Conservation (phyloP, 2,329 filamentous ascomycete species). For the Dothistroma septosporum region DNA sequence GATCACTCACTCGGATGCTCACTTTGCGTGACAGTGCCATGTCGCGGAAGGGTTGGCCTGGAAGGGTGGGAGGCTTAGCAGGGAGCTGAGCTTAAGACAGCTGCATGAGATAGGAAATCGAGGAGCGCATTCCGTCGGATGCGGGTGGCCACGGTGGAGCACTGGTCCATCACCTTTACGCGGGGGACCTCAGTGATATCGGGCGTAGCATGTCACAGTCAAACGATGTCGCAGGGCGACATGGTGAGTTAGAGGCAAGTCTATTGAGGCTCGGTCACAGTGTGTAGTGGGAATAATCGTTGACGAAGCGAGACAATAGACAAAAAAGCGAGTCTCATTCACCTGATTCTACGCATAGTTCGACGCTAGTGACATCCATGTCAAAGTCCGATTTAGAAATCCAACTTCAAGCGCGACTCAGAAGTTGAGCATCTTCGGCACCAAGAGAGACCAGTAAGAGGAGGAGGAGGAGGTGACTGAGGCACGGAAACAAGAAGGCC, state of each 20-base stretch:
- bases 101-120: not conserved
- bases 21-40: not conserved
- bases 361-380: not conserved
- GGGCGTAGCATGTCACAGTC: not conserved
- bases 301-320: not conserved
- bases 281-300: not conserved
- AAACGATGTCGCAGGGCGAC: not conserved
- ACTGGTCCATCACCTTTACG: not conserved
- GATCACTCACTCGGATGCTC: not conserved
- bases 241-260: not conserved
- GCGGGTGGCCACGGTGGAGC: not conserved
- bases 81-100: not conserved
- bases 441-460: not conserved
- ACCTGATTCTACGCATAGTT: not conserved
- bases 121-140: too few species aligned
- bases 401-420: not conserved
- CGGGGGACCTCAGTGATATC: too few species aligned
- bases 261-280: not conserved
- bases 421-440: not conserved
- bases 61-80: not conserved
- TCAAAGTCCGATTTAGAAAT: not conserved
- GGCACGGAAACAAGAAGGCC: not conserved
- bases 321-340: not conserved
- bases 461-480: not conserved
- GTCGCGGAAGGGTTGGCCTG: not conserved